Percentiles rank a stretch among this genome's conserved stretches.
phyloP scores from a whole-genome alignment of 2,329 filamentous ascomycete species.

The Truncatella angustata region DNA sequence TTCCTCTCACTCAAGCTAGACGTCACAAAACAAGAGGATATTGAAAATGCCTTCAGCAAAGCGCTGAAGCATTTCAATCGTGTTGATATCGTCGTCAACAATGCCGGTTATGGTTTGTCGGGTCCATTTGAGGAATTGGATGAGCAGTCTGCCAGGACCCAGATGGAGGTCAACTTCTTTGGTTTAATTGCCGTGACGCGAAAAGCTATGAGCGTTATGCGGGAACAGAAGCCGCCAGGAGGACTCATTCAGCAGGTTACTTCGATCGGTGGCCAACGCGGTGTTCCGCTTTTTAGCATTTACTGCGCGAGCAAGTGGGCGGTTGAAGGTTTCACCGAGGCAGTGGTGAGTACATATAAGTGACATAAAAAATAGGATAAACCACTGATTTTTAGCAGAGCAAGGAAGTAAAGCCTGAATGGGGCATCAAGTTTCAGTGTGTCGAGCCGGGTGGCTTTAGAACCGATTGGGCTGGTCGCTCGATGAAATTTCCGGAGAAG shows the following conservation, averaged over 20 bases:
- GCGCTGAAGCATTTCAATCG: slow-evolving; percentile 33
- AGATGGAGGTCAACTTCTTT: slow-evolving; percentile 43
- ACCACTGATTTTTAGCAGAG: neutral
- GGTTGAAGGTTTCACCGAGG: slow-evolving; percentile 19
- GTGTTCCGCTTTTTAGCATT: slow-evolving; percentile 10
- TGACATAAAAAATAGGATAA: too few relatives aligned
- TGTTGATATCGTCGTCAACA: slow-evolving; percentile 33
- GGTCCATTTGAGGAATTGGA: slow-evolving; percentile 28
- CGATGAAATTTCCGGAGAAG: slow-evolving; percentile 3
- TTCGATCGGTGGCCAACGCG: slow-evolving; percentile 2
- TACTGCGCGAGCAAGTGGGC: slow-evolving; percentile 22
- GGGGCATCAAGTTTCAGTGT: slow-evolving; percentile 22
- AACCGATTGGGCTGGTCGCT: slow-evolving; percentile 4
- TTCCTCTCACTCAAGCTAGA: slow-evolving; percentile 35
- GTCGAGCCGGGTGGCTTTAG: slow-evolving; percentile 18
- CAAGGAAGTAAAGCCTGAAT: slow-evolving; percentile 19
- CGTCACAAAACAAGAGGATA: slow-evolving; percentile 38
- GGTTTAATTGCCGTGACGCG: slow-evolving; percentile 37
- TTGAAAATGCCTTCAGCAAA: slow-evolving; percentile 32
- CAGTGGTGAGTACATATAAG: neutral
- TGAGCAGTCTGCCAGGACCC: slow-evolving; percentile 16
- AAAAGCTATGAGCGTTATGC: slow-evolving; percentile 35
- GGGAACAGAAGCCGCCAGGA: slow-evolving; percentile 26
- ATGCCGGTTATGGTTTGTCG: slow-evolving; percentile 27
- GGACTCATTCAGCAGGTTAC: slow-evolving; percentile 7